Evolutionary conservation across 257 asterid genomes (phyloP), one percentile per base, ranked within the genome.

Genomic region (Solanum peruvianum): DNA sequence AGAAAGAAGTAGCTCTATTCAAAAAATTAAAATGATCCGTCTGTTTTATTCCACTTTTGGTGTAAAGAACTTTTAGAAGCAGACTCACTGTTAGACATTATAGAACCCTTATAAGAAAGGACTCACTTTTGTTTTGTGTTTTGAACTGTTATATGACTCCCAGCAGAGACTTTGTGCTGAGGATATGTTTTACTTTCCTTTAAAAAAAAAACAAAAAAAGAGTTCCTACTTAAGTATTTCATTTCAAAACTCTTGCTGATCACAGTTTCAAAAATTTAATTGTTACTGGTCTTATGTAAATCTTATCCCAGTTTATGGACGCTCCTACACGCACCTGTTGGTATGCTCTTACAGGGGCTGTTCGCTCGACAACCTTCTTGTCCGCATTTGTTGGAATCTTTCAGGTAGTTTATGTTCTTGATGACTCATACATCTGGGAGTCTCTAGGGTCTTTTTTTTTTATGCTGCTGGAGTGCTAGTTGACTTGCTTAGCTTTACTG

Each of bases 311-410:
- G 99, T 97, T 97, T 92, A 96, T 91, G 98, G 99, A 93, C 87
- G 92, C 98, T 90, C 99, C 99, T 86, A 88, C 89, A 21, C 93
- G 95, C 88, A 97, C 99, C 88, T 94, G 98, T 88, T 91, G 97
- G 98, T 94, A 76, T 91, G 99, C 99, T 80, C 89, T 96, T 84
- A 92, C 92, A 39, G 98, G 97, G 85, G 95, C 99, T 89, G 93
- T 96, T 86, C 99, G 98, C 85, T 97, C 99, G 58, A 97, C 99
- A 73, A 89, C 95, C 41, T 97, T 97, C 91, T 92, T 97, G 95
- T 96, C 99, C 86, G 94, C 98, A 90, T 97, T 97, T 84, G 99
- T 96, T 70, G 99, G 99, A 75, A 92, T 97, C 85, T 97, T 97
- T 88, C 99, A 97, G 99, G 99, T 97, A 88, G 41, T 86, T 56